Percentiles rank a stretch among this genome's conserved stretches.
phyloP scores from a whole-genome alignment of 1,284 basidiomycete species.

The Pascua guehoae region DNA sequence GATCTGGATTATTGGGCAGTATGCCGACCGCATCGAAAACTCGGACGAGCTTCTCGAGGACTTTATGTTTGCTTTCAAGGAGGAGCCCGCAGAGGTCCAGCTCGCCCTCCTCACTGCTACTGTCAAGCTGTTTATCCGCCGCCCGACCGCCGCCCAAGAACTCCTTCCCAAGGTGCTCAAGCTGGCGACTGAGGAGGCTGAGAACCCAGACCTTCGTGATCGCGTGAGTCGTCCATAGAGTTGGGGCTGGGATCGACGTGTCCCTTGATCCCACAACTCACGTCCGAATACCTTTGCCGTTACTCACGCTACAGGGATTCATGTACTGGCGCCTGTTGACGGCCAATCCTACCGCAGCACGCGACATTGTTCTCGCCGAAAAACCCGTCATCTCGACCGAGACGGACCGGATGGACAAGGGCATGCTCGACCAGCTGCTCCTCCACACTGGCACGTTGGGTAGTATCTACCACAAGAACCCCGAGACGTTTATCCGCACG shows the following conservation, averaged over 20 bases:
- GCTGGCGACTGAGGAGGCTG: conserved; percentile 93
- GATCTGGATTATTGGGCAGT: conserved; percentile 99
- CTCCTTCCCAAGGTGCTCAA: conserved; percentile 86
- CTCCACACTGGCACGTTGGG: conserved; percentile 49
- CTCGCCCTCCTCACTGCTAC: conserved; percentile 92
- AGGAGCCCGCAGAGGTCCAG: conserved; percentile 92
- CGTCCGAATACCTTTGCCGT: background rate
- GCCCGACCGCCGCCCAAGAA: conserved; percentile 85
- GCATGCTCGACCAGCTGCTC: conserved; percentile 71
- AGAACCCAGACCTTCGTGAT: conserved; percentile 95
- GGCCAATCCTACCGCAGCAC: conserved; percentile 82
- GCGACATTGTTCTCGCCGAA: conserved; percentile 86
- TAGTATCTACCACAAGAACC: conserved; percentile 50
- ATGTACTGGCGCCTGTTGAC: conserved; percentile 99
- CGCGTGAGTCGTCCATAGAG: conserved; percentile 30
- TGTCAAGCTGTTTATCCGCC: conserved; percentile 92
- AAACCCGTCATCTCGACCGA: conserved; percentile 98
- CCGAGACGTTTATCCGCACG: conserved; percentile 50
- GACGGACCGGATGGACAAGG: conserved; percentile 93
- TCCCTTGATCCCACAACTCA: background rate
- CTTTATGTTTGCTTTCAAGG: conserved; percentile 87
- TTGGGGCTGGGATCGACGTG: background rate
- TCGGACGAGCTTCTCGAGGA: conserved; percentile 85
- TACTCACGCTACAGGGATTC: conserved; percentile 57
- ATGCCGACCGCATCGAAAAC: conserved; percentile 94